Percentiles rank a stretch among this genome's conserved stretches.
phyloP scores from a whole-genome alignment of 2,329 filamentous ascomycete genomes.

The Diaporthe australafricana region DNA sequence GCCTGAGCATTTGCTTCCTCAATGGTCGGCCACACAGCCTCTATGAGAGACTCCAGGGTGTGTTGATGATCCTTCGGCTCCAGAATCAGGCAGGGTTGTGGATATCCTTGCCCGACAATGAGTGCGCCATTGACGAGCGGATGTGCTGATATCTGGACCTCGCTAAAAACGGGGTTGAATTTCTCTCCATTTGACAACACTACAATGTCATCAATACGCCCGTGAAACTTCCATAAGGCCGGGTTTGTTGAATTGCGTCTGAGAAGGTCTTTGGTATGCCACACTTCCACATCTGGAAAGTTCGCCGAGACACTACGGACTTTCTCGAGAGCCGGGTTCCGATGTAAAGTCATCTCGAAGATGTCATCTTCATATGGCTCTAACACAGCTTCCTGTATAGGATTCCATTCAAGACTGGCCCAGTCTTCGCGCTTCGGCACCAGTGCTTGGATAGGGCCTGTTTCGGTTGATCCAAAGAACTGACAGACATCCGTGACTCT shows the following conservation, averaged over 20 bases:
- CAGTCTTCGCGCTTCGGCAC: conserved; percentile 40
- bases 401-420: conserved; percentile 41
- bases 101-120: conserved; percentile 23
- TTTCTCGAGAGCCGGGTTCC: conserved; percentile 35
- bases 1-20: conserved; percentile 27
- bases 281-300: conserved; percentile 39
- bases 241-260: background rate
- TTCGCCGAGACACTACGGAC: conserved; percentile 36
- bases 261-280: conserved; percentile 60
- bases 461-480: conserved; percentile 41
- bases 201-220: conserved; percentile 30
- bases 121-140: conserved; percentile 23
- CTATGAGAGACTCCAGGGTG: conserved; percentile 14
- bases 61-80: conserved; percentile 13
- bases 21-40: conserved; percentile 31
- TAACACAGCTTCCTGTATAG: conserved; percentile 38
- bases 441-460: conserved; percentile 37
- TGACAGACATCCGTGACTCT: conserved; percentile 41
- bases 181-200: conserved; percentile 34
- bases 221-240: conserved; percentile 28
- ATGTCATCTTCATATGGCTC: conserved; percentile 38
- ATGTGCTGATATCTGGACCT: conserved; percentile 23
- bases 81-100: conserved; percentile 23
- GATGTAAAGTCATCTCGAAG: conserved; percentile 39
- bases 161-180: conserved; percentile 38